Conservation (phyloP, 192 early-diverging fungal species). For the Coemansia sp. region DNA sequence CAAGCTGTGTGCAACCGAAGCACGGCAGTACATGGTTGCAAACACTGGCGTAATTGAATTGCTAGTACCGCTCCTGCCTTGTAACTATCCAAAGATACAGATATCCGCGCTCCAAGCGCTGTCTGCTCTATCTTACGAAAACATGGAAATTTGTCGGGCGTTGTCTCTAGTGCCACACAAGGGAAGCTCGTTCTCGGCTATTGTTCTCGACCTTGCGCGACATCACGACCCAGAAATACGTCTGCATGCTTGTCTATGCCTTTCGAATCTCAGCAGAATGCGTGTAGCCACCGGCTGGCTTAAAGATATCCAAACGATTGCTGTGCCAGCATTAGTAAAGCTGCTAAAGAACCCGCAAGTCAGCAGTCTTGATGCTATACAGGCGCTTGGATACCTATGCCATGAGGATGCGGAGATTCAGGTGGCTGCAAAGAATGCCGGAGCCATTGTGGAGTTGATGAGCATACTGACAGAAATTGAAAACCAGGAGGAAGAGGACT, state of each 20-base stretch:
- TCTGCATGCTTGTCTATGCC: slow-evolving; percentile 35
- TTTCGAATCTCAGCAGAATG: slow-evolving; percentile 48
- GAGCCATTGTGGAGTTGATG: slow-evolving; percentile 33
- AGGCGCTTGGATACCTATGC: slow-evolving; percentile 48
- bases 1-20: slow-evolving; percentile 41
- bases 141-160: slow-evolving; percentile 41
- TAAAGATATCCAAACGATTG: slow-evolving; percentile 27
- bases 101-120: slow-evolving; percentile 36
- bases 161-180: slow-evolving; percentile 14
- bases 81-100: slow-evolving; percentile 36
- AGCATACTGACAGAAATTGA: slow-evolving; percentile 30
- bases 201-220: slow-evolving; percentile 34
- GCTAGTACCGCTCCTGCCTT: slow-evolving; percentile 30
- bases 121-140: slow-evolving; percentile 49
- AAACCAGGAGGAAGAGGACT: slow-evolving; percentile 25
- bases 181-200: slow-evolving; percentile 13
- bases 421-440: slow-evolving; percentile 39
- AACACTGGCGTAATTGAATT: slow-evolving; percentile 40
- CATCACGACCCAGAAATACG: slow-evolving; percentile 29
- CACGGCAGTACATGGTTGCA: slow-evolving; percentile 48
- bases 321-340: slow-evolving; percentile 40
- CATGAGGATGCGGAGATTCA: slow-evolving; percentile 53
- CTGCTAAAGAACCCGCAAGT: slow-evolving; percentile 19
- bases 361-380: slow-evolving; percentile 19
- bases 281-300: slow-evolving; percentile 18